Evolutionary conservation across 192 early-diverging fungal species (phyloP).

Genomic region (Gamsiella multidivaricata): DNA sequence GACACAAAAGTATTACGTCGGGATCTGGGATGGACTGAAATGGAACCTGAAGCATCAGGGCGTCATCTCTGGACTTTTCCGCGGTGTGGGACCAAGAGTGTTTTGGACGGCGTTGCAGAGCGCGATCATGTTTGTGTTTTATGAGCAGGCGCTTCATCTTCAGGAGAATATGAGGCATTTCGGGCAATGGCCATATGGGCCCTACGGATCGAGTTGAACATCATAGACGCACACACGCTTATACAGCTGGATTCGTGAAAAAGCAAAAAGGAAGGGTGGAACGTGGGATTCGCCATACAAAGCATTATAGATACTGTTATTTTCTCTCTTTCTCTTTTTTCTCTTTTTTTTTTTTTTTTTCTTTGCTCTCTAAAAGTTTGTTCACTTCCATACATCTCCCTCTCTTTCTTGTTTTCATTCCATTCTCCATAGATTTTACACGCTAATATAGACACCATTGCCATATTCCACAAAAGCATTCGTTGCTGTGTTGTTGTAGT

Average conservation of each 20-base stretch:
- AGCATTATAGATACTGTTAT: no score
- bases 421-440: not conserved
- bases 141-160: slow-evolving; percentile 67
- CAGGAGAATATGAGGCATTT: slow-evolving; percentile 57
- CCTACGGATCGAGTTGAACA: slow-evolving; percentile 9
- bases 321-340: no score
- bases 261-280: no score
- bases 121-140: slow-evolving; percentile 79
- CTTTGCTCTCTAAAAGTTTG: no score
- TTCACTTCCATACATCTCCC: no score
- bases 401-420: not conserved
- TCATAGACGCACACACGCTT: no score
- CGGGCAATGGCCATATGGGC: slow-evolving; percentile 48
- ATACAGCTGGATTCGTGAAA: no score
- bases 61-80: slow-evolving; percentile 69
- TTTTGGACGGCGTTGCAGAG: slow-evolving; percentile 77
- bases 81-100: slow-evolving; percentile 81
- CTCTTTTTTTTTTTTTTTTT: no score
- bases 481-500: no score
- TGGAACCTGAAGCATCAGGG: slow-evolving; percentile 69
- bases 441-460: not conserved
- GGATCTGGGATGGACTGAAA: slow-evolving; percentile 65
- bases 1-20: slow-evolving; percentile 60
- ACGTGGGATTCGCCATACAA: no score
- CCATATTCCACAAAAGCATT: no score